These are phyloP conservation scores for Populus tomentosa DNA, from an alignment of 441 rosid genomes.

Conservation along the genomic window DNA sequence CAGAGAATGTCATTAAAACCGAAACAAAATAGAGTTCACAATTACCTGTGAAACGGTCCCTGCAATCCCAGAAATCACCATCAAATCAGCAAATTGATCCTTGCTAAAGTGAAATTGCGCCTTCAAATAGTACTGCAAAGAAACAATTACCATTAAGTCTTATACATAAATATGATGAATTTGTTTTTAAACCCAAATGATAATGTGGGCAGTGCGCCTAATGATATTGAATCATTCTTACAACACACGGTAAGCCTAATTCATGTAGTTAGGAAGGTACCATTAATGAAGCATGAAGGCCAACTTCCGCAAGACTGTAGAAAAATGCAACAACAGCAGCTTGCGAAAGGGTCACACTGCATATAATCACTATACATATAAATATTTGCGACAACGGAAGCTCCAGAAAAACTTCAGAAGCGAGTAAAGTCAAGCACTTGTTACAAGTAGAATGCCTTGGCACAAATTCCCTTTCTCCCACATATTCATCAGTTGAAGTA, in stretches of 20 bases:
- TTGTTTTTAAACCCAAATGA: background rate
- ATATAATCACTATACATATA: background rate
- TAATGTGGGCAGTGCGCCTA: background rate
- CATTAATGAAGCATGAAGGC: conserved; percentile 64
- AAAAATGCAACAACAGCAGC: conserved; percentile 73
- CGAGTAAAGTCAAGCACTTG: background rate
- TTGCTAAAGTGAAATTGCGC: conserved; percentile 79
- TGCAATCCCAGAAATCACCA: conserved; percentile 73
- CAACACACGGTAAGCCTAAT: background rate
- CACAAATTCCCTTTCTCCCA: background rate
- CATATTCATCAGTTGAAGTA: background rate
- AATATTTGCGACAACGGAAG: background rate
- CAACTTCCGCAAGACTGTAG: conserved; percentile 63
- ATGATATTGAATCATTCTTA: background rate
- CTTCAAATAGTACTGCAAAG: conserved; percentile 73
- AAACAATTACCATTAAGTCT: background rate
- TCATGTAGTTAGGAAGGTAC: conserved; percentile 31
- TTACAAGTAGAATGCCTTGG: background rate
- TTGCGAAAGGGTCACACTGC: conserved; percentile 64
- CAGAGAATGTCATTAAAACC: background rate
- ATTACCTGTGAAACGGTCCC: conserved; percentile 85
- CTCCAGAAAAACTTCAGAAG: background rate
- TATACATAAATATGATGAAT: background rate
- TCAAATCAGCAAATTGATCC: conserved; percentile 80
- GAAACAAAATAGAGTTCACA: background rate